Percentiles rank a stretch among this genome's conserved stretches.
Evolutionary conservation across 75 land plant genomes (phyloP).

Genomic region (Selaginella moellendorffii): DNA sequence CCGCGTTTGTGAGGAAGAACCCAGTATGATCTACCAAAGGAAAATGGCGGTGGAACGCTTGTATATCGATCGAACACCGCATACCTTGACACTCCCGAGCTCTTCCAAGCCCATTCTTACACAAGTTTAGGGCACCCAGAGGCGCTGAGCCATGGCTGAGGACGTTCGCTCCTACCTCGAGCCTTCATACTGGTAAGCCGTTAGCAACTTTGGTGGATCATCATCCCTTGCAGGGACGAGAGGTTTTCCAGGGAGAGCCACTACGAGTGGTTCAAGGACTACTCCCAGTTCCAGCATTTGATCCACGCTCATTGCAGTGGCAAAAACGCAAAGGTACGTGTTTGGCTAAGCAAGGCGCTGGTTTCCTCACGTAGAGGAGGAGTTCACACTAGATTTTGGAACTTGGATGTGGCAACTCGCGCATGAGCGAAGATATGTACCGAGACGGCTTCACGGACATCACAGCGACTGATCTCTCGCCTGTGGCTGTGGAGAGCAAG

Average conservation of each 20-base stretch:
- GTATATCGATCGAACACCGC: no score
- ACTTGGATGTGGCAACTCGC: conserved; percentile 84
- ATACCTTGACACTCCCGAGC: no score
- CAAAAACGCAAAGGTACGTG: conserved; percentile 26
- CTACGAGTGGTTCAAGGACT: conserved; percentile 92
- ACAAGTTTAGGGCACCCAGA: no score
- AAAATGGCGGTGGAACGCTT: no score
- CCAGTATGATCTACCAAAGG: conserved; percentile 82
- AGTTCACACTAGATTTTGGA: conserved; percentile 47
- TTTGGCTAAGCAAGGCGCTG: conserved; percentile 27
- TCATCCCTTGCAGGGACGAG: conserved; percentile 40
- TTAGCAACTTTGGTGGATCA: not conserved
- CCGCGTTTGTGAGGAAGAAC: conserved; percentile 56
- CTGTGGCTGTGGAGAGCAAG: conserved; percentile 68
- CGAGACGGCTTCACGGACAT: conserved; percentile 63
- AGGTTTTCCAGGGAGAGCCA: conserved; percentile 67
- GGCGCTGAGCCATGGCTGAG: conserved; percentile 7
- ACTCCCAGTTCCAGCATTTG: conserved; percentile 78
- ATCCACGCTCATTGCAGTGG: conserved; percentile 29
- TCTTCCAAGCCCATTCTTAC: no score
- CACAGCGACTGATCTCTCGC: conserved; percentile 80
- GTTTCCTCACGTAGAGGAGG: not conserved
- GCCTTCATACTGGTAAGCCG: conserved; percentile 17
- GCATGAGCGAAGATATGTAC: conserved; percentile 48
- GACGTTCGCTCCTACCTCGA: conserved; percentile 11